These are phyloP conservation scores for Cryomyces minteri DNA, from an alignment of 495 filamentous ascomycete species.

Conservation along the genomic window DNA sequence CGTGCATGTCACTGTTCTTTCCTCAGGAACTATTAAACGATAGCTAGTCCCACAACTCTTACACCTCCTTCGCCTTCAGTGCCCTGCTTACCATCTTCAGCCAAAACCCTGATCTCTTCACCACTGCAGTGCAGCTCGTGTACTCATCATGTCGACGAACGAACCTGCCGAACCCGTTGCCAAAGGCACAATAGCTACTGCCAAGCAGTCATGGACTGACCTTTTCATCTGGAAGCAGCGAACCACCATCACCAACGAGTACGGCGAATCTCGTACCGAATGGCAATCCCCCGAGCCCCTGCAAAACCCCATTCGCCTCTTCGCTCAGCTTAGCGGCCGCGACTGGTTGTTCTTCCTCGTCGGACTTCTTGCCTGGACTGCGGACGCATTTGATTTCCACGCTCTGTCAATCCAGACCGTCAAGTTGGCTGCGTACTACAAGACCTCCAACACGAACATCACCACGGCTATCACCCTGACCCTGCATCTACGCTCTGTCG, in stretches of 20 bases:
- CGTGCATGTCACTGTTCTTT: too few species aligned
- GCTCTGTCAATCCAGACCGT: conserved; percentile 52
- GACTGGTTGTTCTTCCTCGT: conserved; percentile 50
- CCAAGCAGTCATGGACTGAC: conserved; percentile 39
- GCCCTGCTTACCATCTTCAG: too few species aligned
- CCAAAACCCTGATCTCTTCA: too few species aligned
- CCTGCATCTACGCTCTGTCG: conserved; percentile 48
- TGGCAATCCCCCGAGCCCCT: conserved; percentile 41
- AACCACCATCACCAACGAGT: conserved; percentile 39
- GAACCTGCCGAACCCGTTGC: conserved; percentile 39
- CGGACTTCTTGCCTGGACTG: conserved; percentile 44
- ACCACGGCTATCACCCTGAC: conserved; percentile 58
- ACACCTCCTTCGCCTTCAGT: too few species aligned
- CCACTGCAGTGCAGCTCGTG: too few species aligned
- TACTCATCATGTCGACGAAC: conserved; percentile 13
- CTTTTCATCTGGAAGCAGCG: conserved; percentile 51
- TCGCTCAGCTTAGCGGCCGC: conserved; percentile 31
- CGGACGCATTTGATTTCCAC: conserved; percentile 64
- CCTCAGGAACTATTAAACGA: too few species aligned
- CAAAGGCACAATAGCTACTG: conserved; percentile 36
- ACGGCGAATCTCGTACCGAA: conserved; percentile 33
- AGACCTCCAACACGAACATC: conserved; percentile 44
- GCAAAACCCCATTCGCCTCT: conserved; percentile 40
- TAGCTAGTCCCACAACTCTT: too few species aligned
- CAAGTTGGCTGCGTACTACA: conserved; percentile 49